phyloP scores from a whole-genome alignment of 176 grass and related monocot genomes.

The Juncus effusus region DNA sequence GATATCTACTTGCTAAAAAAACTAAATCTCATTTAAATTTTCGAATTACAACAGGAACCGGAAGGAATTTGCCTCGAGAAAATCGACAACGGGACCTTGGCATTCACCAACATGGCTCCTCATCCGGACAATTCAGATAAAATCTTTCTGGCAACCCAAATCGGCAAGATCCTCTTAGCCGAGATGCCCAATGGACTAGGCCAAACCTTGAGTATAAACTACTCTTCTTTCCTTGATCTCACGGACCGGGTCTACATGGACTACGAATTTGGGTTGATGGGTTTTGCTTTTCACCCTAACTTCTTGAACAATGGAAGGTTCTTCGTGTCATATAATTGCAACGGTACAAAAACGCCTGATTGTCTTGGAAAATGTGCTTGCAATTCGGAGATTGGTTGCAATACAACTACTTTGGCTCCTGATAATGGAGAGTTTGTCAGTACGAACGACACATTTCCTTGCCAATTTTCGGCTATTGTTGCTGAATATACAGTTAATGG shows the following conservation, averaged over 20 bases:
- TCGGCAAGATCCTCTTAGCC: slow-evolving; percentile 63
- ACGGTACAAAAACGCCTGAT: slow-evolving; percentile 46
- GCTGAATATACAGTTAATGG: slow-evolving; percentile 42
- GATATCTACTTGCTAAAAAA: too few relatives aligned
- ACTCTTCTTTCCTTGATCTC: slow-evolving; percentile 59
- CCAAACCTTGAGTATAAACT: slow-evolving; percentile 33
- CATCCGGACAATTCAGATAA: slow-evolving; percentile 68
- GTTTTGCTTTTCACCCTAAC: slow-evolving; percentile 67
- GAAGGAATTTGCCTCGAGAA: slow-evolving; percentile 76
- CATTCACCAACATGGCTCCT: slow-evolving; percentile 60
- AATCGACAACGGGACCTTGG: slow-evolving; percentile 47
- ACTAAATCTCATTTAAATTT: too few relatives aligned
- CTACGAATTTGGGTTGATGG: slow-evolving; percentile 59
- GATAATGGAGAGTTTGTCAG: slow-evolving; percentile 33
- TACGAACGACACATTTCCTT: slow-evolving; percentile 29
- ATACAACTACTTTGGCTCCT: slow-evolving; percentile 41
- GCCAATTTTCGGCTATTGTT: slow-evolving; percentile 35
- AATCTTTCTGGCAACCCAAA: slow-evolving; percentile 50
- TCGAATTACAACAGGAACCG: neutral
- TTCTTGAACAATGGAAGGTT: slow-evolving; percentile 59
- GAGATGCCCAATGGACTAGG: slow-evolving; percentile 38
- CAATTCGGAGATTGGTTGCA: slow-evolving; percentile 36
- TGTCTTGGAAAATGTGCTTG: slow-evolving; percentile 73
- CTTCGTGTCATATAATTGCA: slow-evolving; percentile 87
- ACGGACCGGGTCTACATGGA: slow-evolving; percentile 65